Evolutionary conservation across 768 basidiomycete genomes (phyloP).

Genomic region (Melanogaster broomeanus): DNA sequence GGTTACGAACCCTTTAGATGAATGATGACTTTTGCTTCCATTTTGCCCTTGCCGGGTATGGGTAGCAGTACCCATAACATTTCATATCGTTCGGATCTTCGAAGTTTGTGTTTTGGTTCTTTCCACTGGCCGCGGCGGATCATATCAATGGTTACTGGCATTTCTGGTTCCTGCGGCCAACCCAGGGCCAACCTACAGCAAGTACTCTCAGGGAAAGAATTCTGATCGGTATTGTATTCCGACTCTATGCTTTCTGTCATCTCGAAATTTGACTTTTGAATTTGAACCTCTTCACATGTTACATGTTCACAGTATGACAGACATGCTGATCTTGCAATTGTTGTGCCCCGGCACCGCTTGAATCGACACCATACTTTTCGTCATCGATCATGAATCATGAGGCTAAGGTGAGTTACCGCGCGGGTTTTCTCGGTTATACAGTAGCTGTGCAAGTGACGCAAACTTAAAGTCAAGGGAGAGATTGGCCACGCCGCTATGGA

Average conservation of each 20-base stretch:
- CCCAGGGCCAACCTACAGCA: too few relatives aligned
- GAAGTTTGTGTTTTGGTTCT: too few relatives aligned
- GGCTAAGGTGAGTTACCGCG: neutral
- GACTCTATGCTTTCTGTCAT: too few relatives aligned
- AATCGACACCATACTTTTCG: neutral
- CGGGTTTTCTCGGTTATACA: neutral
- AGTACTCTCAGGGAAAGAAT: too few relatives aligned
- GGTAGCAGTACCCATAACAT: neutral
- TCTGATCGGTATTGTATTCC: slow-evolving; percentile 8
- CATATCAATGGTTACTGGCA: neutral
- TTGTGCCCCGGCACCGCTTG: neutral
- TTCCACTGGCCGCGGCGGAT: too few relatives aligned
- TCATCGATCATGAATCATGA: neutral
- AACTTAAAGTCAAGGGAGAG: neutral
- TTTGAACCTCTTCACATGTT: slow-evolving; percentile 3
- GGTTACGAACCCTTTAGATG: slow-evolving; percentile 22
- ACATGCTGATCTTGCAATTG: neutral
- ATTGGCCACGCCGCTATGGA: neutral
- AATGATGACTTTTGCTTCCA: slow-evolving; percentile 26
- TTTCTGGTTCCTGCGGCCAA: neutral
- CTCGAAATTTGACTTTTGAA: neutral
- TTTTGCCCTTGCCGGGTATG: slow-evolving; percentile 1
- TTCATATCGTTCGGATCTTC: neutral
- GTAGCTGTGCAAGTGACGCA: neutral
- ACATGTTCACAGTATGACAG: slow-evolving; percentile 6